phyloP scores from a whole-genome alignment of 371 early-diverging fungal genomes.

The Capillidium heterosporum region DNA sequence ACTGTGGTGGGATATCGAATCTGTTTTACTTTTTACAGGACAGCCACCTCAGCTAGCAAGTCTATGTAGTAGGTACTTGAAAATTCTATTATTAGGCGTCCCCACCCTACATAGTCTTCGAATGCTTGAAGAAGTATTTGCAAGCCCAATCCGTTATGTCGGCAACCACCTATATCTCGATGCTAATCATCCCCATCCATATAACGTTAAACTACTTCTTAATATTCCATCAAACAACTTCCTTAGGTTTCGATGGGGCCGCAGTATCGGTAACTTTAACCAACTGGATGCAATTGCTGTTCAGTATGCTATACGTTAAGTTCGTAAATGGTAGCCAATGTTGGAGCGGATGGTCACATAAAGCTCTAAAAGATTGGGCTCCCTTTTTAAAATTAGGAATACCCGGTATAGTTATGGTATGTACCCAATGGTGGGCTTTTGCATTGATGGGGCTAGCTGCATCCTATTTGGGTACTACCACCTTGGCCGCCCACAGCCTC shows the following conservation, averaged over 20 bases:
- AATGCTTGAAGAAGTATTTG: constrained; percentile 59
- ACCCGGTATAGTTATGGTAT: constrained; percentile 49
- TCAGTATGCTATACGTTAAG: constrained; percentile 38
- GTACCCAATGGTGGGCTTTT: constrained; percentile 51
- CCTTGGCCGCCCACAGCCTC: constrained; percentile 74
- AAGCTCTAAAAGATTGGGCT: constrained; percentile 37
- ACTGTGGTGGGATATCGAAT: constrained; percentile 51
- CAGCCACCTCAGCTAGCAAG: constrained; percentile 30
- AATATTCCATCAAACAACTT: constrained; percentile 44
- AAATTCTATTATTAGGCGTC: constrained; percentile 47
- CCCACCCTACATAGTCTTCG: constrained; percentile 58
- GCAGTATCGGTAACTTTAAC: constrained; percentile 59
- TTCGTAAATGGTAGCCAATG: constrained; percentile 42
- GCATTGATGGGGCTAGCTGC: constrained; percentile 62
- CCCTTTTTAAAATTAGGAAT: constrained; percentile 37
- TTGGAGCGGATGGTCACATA: constrained; percentile 76
- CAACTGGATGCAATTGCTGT: constrained; percentile 46
- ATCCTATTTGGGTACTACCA: constrained; percentile 48
- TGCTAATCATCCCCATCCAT: constrained; percentile 55
- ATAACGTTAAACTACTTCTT: constrained; percentile 46
- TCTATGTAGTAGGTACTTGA: constrained; percentile 36
- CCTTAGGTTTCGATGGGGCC: constrained; percentile 65
- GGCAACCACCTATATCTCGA: constrained; percentile 49
- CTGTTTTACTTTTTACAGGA: constrained; percentile 27
- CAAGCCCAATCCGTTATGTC: constrained; percentile 72